A percentile compares a stretch with the other conserved stretches of the same genome.
Evolutionary conservation across 768 basidiomycete genomes (phyloP).

Genomic region (Cystobasidium tubakii): DNA sequence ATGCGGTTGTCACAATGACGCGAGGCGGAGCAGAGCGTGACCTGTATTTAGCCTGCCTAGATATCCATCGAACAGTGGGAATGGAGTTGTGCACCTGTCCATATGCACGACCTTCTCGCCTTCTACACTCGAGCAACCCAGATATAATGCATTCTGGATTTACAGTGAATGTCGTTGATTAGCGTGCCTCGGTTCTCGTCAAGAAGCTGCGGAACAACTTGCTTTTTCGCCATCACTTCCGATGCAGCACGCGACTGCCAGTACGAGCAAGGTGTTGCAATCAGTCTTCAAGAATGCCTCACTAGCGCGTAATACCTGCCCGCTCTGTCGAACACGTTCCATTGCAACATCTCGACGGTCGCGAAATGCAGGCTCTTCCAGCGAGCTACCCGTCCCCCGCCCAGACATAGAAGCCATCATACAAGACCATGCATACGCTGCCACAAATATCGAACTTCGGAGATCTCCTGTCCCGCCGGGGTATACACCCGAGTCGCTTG

Average conservation of each 20-base stretch:
- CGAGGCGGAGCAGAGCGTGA: background rate
- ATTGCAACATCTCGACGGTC: background rate
- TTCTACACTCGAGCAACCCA: slow-evolving; percentile 93
- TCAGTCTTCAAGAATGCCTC: background rate
- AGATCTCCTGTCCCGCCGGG: background rate
- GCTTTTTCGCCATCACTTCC: background rate
- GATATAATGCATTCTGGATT: slow-evolving; percentile 83
- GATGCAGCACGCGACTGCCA: background rate
- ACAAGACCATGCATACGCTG: background rate
- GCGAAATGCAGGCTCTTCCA: background rate
- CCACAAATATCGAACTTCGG: background rate
- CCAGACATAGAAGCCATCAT: slow-evolving; percentile 4
- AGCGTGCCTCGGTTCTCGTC: too few species aligned
- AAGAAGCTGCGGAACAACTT: background rate
- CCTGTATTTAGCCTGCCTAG: background rate
- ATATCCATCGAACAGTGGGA: background rate
- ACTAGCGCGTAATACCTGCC: background rate
- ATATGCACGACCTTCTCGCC: slow-evolving; percentile 99
- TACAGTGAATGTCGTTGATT: background rate
- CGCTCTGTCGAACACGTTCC: background rate
- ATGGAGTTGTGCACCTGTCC: slow-evolving; percentile 57
- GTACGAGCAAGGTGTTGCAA: background rate
- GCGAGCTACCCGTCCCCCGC: background rate
- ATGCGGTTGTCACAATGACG: background rate
- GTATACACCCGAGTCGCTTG: background rate